Evolutionary conservation across 2,329 filamentous ascomycete genomes (phyloP).

Genomic region (Xylariaceae sp.): DNA sequence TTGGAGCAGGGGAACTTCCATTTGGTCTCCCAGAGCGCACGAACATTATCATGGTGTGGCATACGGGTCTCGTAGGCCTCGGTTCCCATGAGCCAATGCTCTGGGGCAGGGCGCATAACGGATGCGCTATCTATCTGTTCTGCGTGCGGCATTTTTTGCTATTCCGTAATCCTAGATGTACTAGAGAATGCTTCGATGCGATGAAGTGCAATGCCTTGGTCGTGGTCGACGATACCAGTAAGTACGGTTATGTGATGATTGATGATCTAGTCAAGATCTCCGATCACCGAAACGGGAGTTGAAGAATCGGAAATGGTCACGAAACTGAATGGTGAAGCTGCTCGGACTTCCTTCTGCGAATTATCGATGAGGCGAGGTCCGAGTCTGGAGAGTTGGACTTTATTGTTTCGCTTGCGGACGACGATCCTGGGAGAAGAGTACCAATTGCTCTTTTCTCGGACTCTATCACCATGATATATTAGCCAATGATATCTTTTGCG

Average conservation of each 20-base stretch:
- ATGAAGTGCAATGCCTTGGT: too few species aligned
- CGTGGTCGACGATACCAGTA: too few species aligned
- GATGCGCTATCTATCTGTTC: background rate
- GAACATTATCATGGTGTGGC: conserved; percentile 58
- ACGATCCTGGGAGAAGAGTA: conserved; percentile 26
- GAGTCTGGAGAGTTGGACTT: conserved; percentile 24
- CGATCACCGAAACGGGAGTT: background rate
- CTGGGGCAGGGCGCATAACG: conserved; percentile 12
- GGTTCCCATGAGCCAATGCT: conserved; percentile 42
- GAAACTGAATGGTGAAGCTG: conserved; percentile 13
- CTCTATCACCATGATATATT: conserved; percentile 13
- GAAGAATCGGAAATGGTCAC: conserved; percentile 1
- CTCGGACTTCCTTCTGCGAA: conserved; percentile 6
- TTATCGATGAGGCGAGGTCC: conserved; percentile 18
- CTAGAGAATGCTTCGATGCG: too few species aligned
- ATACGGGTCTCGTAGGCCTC: conserved; percentile 41
- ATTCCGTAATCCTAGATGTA: background rate
- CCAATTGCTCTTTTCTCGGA: conserved; percentile 28
- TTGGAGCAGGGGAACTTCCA: conserved; percentile 64
- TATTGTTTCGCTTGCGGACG: conserved; percentile 25
- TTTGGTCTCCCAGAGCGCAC: conserved; percentile 69
- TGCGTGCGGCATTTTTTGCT: conserved; percentile 30
- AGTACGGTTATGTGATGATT: too few species aligned
- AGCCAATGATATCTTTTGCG: background rate
- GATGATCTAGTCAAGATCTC: background rate